Evolutionary conservation across 139 green algal species (phyloP), one percentile per base, ranked within the genome.

Genomic region (Haematococcus lacustris): DNA sequence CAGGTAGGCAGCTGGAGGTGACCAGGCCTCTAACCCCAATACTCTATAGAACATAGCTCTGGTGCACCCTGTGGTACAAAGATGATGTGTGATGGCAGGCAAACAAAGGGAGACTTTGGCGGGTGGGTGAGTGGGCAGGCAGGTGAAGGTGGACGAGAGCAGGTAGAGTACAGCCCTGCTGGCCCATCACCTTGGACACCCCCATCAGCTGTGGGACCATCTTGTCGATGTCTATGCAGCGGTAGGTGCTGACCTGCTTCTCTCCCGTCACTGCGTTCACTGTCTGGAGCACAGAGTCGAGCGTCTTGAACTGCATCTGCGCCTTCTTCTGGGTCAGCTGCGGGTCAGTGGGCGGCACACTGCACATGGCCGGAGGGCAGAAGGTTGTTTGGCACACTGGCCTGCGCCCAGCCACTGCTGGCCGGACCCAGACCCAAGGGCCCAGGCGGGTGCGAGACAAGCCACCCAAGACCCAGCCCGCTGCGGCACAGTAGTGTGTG

Each of bases 191-290:
- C 86, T 98, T 96, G 35, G 77, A 91, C 33, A 98, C 94, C 2
- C 93, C 93, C 95, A 99, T 99, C 26, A 98, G 77, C 1, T 53
- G 73, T 3, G 94, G 93, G 60, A 99, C 86, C 63, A 92, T 84
- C 1, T 83, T 75, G 82, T 99, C 93, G 35, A 99, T 96, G 76
- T 99, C 95, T 1, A 86, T 61, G 33, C 75, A 82, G 13, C 79
- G 66, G 76, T 85, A 87, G 0, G 82, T 88, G 67, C 81, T 69
- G 4, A 71, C 74, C 73, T 91, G 73, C 41, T 87, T 92, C 68
- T 91, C 51, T 7, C 84, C 81, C 0, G 89, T 97, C 3, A 88
- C 76, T 39, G 69, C 70, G 76, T 97, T 89, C 51, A 84, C 74
- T 2, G 79, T 93, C 60, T 92, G 80, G 33, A 97, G 53, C 23